phyloP scores from a whole-genome alignment of 2,329 filamentous ascomycete genomes.

The Boeremia lycopersici region DNA sequence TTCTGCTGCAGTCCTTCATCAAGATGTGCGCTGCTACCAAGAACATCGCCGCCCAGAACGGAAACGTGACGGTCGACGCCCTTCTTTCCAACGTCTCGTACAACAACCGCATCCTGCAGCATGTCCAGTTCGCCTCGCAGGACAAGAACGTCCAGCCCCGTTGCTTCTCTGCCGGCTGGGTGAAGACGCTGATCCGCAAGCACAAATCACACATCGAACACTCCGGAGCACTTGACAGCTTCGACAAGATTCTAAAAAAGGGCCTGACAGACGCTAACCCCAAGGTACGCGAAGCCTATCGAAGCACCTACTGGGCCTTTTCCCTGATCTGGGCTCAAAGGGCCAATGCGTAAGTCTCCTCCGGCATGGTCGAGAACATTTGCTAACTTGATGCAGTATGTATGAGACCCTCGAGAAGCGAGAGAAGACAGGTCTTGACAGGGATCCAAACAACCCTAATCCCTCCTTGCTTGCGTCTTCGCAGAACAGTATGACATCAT shows the following conservation, averaged over 20 bases:
- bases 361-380: neutral
- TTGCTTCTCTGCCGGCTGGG: slow-evolving; percentile 78
- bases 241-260: slow-evolving; percentile 89
- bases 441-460: slow-evolving; percentile 82
- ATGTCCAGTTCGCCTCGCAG: slow-evolving; percentile 79
- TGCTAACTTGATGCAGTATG: slow-evolving; percentile 61
- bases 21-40: slow-evolving; percentile 91
- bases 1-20: slow-evolving; percentile 85
- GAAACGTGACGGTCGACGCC: slow-evolving; percentile 78
- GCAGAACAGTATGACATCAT: slow-evolving; percentile 54
- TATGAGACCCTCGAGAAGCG: slow-evolving; percentile 79
- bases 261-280: slow-evolving; percentile 89
- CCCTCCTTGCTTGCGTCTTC: slow-evolving; percentile 53
- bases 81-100: slow-evolving; percentile 83
- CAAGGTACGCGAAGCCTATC: slow-evolving; percentile 83
- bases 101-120: slow-evolving; percentile 80
- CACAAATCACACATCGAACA: slow-evolving; percentile 87
- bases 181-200: slow-evolving; percentile 80
- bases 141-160: slow-evolving; percentile 94
- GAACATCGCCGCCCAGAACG: slow-evolving; percentile 86
- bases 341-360: slow-evolving; percentile 69
- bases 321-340: slow-evolving; percentile 76
- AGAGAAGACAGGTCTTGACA: slow-evolving; percentile 79
- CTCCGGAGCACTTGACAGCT: slow-evolving; percentile 77
- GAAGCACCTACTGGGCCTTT: slow-evolving; percentile 86